Evolutionary conservation across 2,329 filamentous ascomycete genomes (phyloP), one percentile per base, ranked within the genome.

Genomic region (Zarea fungicola): DNA sequence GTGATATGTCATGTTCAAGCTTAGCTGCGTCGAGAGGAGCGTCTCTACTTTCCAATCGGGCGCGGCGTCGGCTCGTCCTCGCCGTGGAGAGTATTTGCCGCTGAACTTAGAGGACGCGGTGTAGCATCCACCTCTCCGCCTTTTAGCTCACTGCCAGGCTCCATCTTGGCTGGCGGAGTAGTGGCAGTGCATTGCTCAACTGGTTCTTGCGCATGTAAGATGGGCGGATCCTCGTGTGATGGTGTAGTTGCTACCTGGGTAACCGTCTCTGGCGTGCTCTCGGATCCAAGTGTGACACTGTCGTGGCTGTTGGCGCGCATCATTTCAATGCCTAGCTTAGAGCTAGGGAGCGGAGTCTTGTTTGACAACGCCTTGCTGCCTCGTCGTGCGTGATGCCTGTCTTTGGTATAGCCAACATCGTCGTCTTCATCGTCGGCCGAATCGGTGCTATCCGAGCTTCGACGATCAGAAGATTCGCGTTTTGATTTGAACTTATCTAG

Each of bases 401-500:
- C 66, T 22, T 62, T 50, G 10, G 36, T 9, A n/a, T 41, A 58
- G 2, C 57, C 59, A 1, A 60, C 74, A 7, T 96, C 92, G 52
- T 96, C 91, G 55, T 96, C 92, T 67, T 96, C 92, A 58, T 96
- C 92, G 59, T 96, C 92, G 5, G 91, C 91, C 25, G 89, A 95
- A 60, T 96, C 92, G 48, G 74, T 80, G 29, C 87, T 84, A 58
- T 95, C 89, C 31, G 82, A 70, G 14, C 81, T 42, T 21, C 46
- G 18, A 18, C 46, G 46, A 6, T 49, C 46, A 10, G 44, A 46
- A 7, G 45, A 19, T 21, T 48, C 78, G 37, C 83, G 79, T 58
- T 81, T 88, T 60, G 81, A 80, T 54, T 80, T 82, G 21, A 90
- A 78, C 55, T 85, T 83, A 60, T 95, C 89, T 2, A 82, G 73